A percentile compares a stretch with the other conserved stretches of the same genome.
These are phyloP conservation scores for Cladobotryum mycophilum DNA, from an alignment of 2,329 filamentous ascomycete genomes.

Conservation along the genomic window DNA sequence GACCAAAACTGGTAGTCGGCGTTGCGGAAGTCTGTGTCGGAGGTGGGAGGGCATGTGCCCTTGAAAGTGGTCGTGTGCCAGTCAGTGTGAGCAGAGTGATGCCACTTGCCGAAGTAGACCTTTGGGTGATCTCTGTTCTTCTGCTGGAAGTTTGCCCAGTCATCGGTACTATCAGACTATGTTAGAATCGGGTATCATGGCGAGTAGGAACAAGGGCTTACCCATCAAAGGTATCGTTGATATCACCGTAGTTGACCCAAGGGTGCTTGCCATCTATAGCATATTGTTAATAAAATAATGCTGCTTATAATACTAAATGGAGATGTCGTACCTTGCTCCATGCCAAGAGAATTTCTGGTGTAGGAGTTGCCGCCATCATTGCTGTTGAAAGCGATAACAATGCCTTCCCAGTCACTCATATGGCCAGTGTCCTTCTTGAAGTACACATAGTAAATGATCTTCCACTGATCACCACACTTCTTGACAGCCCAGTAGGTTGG, in stretches of 20 bases:
- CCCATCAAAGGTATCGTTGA: constrained; percentile 18
- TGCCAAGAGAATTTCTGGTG: constrained; percentile 11
- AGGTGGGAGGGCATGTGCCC: constrained; percentile 14
- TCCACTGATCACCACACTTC: constrained; percentile 16
- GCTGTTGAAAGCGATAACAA: constrained; percentile 15
- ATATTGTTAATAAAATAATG: neutral
- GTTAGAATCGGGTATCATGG: neutral
- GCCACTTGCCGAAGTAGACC: constrained; percentile 16
- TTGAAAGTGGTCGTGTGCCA: constrained; percentile 15
- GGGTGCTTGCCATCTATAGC: constrained; percentile 11
- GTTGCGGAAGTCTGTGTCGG: constrained; percentile 13
- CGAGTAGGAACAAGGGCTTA: neutral
- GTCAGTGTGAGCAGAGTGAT: constrained; percentile 14
- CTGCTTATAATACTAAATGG: too few relatives aligned
- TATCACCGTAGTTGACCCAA: constrained; percentile 15
- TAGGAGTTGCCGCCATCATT: constrained; percentile 13
- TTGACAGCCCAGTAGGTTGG: constrained; percentile 15
- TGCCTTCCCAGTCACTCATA: constrained; percentile 20
- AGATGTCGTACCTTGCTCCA: constrained; percentile 12
- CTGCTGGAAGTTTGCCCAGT: constrained; percentile 13
- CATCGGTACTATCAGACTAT: neutral
- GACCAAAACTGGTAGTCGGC: constrained; percentile 16
- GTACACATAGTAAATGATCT: constrained; percentile 19
- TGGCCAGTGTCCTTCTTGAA: constrained; percentile 21
- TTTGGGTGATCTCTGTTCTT: constrained; percentile 16